Evolutionary conservation across 345 rosid genomes (phyloP).

Genomic region (Bretschneidera sinensis): DNA sequence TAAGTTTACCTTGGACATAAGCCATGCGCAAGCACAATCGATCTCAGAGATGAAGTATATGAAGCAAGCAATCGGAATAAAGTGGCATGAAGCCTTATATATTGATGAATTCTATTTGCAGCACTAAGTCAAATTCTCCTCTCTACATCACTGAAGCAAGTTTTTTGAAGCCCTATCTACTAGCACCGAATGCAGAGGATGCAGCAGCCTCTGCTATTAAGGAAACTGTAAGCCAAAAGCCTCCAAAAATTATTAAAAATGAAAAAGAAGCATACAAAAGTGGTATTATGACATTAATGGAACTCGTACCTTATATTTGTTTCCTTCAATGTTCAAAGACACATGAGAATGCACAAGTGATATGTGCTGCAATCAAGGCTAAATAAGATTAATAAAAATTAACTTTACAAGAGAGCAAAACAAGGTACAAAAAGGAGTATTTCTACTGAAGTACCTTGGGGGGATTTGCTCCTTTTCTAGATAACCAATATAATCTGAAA

Average conservation of each 20-base stretch:
- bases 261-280: no score
- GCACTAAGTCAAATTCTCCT: slow-evolving; percentile 11
- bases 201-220: slow-evolving; percentile 86
- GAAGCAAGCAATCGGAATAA: slow-evolving; percentile 12
- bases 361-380: no score
- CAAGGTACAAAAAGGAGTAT: no score
- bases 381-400: no score
- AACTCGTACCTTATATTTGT: no score
- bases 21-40: background rate
- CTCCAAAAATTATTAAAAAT: background rate
- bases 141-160: slow-evolving; percentile 15
- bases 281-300: no score
- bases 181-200: slow-evolving; percentile 47
- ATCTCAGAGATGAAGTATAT: slow-evolving; percentile 16
- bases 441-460: slow-evolving; percentile 62
- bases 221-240: slow-evolving; percentile 42
- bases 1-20: background rate
- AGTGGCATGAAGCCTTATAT: slow-evolving; percentile 2
- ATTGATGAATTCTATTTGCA: slow-evolving; percentile 7
- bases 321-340: no score
- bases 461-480: slow-evolving; percentile 99
- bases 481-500: slow-evolving; percentile 95
- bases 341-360: no score
- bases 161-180: slow-evolving; percentile 33
- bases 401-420: no score